Evolutionary conservation across 495 filamentous ascomycete species (phyloP), one percentile per base, ranked within the genome.

Genomic region (Eremomyces bilateralis): DNA sequence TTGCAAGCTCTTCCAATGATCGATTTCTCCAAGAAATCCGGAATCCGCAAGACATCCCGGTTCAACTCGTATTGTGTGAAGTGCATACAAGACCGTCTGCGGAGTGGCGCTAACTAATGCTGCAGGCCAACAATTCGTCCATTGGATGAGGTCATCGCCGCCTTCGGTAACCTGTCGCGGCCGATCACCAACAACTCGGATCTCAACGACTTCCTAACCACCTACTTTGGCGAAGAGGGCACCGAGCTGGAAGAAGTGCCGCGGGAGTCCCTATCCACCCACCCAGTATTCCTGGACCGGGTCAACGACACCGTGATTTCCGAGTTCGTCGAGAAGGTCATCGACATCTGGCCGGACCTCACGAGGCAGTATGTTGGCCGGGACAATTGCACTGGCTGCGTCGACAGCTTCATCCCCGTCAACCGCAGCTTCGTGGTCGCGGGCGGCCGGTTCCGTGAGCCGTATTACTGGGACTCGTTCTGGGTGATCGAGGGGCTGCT

Each of bases 391-490:
- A 34, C 38, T 2, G 47, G 35, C n/a, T 50, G 47, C 20, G 47
- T 48, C 1, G 32, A 37, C 17, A 44, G 41, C 20, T 50, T 50
- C 33, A 25, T 50, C n/a, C 44, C 41, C 1, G 15, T 50, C 12
- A 48, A 50, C 24, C 45, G 47, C 22, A 47, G 42, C 1, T 50
- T 50, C 31, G 47, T 50, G 0, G 47, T 50, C 8, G 47, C 47
- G 4, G 47, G 47, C 1, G 47, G 47, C n/a, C 38, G 47, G 10
- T 50, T 50, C 42, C n/a, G 47, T 12, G 47, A 50, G 34, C 35
- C 47, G 1, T 50, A 50, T 33, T 50, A 50, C 27, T 50, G 47
- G 47, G 47, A 50, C 37, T 47, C 44, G 4, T 50, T 45, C 44
- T 50, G 41, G 42, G 36, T 50, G 16, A 33, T 50, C 27, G 41